Evolutionary conservation across 2,329 filamentous ascomycete species (phyloP).

Genomic region (Clathrospora elynae): DNA sequence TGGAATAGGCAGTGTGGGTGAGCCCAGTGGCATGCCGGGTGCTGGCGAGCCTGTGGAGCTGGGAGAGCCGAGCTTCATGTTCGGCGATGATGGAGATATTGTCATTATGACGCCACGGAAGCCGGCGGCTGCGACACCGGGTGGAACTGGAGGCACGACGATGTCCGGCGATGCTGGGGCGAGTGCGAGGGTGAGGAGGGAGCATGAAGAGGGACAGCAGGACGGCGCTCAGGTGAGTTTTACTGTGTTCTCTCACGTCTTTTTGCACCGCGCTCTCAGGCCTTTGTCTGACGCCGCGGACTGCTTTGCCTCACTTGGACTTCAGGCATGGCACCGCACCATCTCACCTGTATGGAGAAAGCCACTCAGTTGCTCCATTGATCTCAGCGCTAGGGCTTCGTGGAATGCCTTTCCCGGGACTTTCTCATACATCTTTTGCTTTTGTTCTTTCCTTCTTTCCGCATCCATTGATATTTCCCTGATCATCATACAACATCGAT

Average conservation of each 20-base stretch:
- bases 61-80: constrained; percentile 61
- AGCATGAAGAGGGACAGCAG: constrained; percentile 50
- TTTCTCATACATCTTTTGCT: neutral
- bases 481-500: constrained; percentile 3
- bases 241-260: constrained; percentile 10
- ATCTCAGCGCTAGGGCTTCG: neutral
- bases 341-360: constrained; percentile 1
- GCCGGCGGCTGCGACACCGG: constrained; percentile 21
- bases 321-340: constrained; percentile 6
- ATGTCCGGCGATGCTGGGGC: constrained; percentile 43
- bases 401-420: neutral
- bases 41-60: constrained; percentile 52
- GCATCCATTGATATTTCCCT: constrained; percentile 1
- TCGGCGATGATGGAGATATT: constrained; percentile 66
- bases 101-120: constrained; percentile 50
- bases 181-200: constrained; percentile 49
- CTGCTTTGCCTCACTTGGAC: neutral
- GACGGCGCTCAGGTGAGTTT: constrained; percentile 47
- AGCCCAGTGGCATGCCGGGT: constrained; percentile 31
- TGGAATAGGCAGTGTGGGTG: constrained; percentile 45
- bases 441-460: neutral
- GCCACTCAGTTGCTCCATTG: too few relatives aligned
- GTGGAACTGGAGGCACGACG: constrained; percentile 7
- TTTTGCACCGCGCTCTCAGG: constrained; percentile 3
- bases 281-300: neutral